Evolutionary conservation across 1,139 yeast species (phyloP).

Genomic region (Geotrichum australiense): DNA sequence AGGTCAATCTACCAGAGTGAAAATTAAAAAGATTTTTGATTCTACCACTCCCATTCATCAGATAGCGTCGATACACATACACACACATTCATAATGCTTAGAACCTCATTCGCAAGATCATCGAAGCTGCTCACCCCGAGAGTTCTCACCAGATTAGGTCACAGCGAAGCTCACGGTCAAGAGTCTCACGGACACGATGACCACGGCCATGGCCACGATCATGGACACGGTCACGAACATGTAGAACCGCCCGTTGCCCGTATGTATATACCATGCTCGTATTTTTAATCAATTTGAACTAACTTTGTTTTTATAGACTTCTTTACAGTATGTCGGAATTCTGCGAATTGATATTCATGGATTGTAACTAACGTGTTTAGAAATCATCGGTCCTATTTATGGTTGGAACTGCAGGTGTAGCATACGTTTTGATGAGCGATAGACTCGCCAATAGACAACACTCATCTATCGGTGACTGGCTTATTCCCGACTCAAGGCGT

Average conservation of each 20-base stretch:
- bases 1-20: neutral
- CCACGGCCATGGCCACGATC: slow-evolving; percentile 4
- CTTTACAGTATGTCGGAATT: neutral
- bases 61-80: neutral
- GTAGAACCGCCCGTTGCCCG: slow-evolving; percentile 3
- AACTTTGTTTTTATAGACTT: neutral
- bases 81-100: slow-evolving; percentile 10
- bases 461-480: slow-evolving; percentile 27
- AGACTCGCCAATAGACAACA: slow-evolving; percentile 23
- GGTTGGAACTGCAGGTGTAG: slow-evolving; percentile 23
- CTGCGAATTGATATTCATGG: neutral
- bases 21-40: neutral
- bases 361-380: slow-evolving; percentile 5
- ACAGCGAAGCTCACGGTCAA: no score
- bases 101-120: slow-evolving; percentile 3
- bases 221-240: slow-evolving; percentile 6
- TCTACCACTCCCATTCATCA: neutral
- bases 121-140: slow-evolving; percentile 6
- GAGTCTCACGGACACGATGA: no score
- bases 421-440: slow-evolving; percentile 27
- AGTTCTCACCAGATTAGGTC: slow-evolving; percentile 10
- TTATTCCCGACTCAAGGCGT: slow-evolving; percentile 21
- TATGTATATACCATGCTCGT: no score
- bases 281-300: no score
- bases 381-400: slow-evolving; percentile 23